phyloP scores from a whole-genome alignment of 2,329 filamentous ascomycete genomes.

The Trematosphaeria pertusa region DNA sequence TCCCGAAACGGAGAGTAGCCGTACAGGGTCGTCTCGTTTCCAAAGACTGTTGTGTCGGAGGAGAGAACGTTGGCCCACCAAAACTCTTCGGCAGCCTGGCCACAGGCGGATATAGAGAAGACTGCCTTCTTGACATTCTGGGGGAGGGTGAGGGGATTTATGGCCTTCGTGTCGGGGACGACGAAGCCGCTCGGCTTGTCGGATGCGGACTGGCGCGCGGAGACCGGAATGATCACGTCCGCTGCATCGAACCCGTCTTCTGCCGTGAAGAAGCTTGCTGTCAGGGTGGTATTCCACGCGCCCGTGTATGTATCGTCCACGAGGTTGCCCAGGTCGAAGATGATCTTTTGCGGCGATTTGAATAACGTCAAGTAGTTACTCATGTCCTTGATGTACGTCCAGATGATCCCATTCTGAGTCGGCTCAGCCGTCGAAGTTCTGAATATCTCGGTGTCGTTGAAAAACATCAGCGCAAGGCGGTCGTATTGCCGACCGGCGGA shows the following conservation, averaged over 20 bases:
- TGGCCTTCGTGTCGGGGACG: conserved; percentile 68
- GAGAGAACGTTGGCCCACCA: conserved; percentile 83
- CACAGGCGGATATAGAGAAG: conserved; percentile 78
- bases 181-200: conserved; percentile 70
- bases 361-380: conserved; percentile 74
- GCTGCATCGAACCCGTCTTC: conserved; percentile 57
- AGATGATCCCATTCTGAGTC: conserved; percentile 71
- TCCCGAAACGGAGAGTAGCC: conserved; percentile 80
- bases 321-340: conserved; percentile 78
- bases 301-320: conserved; percentile 76
- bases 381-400: conserved; percentile 82
- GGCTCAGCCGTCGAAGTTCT: conserved; percentile 84
- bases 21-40: conserved; percentile 62
- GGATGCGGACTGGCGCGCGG: conserved; percentile 58
- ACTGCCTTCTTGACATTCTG: conserved; percentile 72
- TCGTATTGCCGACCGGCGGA: conserved; percentile 78
- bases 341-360: conserved; percentile 72
- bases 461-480: conserved; percentile 75
- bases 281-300: conserved; percentile 75
- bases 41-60: conserved; percentile 66
- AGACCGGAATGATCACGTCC: conserved; percentile 71
- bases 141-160: conserved; percentile 68
- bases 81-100: conserved; percentile 79
- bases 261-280: conserved; percentile 71
- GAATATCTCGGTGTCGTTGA: conserved; percentile 81